Base-by-base conservation (phyloP, 371 early-diverging fungal genomes). In the Aphelidium insulamus region DNA sequence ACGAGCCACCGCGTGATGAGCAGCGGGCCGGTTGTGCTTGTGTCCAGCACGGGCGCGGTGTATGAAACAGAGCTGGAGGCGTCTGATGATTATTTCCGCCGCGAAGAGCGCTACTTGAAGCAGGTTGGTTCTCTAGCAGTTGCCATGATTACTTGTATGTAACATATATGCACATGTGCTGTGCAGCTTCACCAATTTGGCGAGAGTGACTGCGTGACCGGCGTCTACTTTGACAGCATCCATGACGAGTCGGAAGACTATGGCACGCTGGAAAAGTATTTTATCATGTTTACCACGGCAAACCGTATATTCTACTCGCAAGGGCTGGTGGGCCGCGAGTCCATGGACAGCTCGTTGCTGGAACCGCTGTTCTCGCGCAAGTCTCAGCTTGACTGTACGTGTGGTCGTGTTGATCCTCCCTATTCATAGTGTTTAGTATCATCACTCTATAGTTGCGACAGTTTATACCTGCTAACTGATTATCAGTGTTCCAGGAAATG, bases 41-140 rank as follows among this genome's bases (percentile, higher is more conserved):
- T 82, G 9, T 79, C 83, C 3, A 47, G 59, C 29, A 72, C 76
- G 20, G 91, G 91, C 10, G 54, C 62, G 32, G 67, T 87, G 15
- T 83, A 62, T 45, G 91, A 90, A 41, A 69, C 80, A 2, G 78
- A 74, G 37, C 50, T 90, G 21, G 72, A 73, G 35, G 75, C 86
- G 0, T 62, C 66, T 2, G 81, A 78, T 26, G 84, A 79, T 12
- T 69, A 69, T 20, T 77, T 79, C 51, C 69, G 73, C 46, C 63
- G 65, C 33, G 77, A 80, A 45, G 85, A 85, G 34, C 59, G 66
- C 34, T 72, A 72, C 18, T 59, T 73, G 26, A 57, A 59, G 39
- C 77, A 74, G 44, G 68, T 82, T 7, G 66, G 57, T 25, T 55
- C 62, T 10, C 46, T 74, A n/a, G 56, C 53, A 31, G 49, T 59